A percentile compares a stretch with the other conserved stretches of the same genome.
Evolutionary conservation across 108 stramenopile genomes (phyloP).

Genomic region (Craspedostauros australis): DNA sequence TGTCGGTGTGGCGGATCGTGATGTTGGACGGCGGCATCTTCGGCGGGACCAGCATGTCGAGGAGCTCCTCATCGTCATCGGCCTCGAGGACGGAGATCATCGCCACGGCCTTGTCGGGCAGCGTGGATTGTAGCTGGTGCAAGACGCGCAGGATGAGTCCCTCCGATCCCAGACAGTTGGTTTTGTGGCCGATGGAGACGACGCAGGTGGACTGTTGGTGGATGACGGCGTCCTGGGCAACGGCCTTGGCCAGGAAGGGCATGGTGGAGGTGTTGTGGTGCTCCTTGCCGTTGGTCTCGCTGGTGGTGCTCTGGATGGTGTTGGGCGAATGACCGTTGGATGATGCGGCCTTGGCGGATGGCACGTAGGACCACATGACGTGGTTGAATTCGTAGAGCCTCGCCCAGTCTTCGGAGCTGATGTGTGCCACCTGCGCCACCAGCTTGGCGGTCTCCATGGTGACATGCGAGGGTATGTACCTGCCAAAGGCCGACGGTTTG

Average conservation of each 20-base stretch:
- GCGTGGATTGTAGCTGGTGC: slow-evolving; percentile 6
- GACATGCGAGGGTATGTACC: slow-evolving; percentile 42
- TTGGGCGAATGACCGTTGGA: too few relatives aligned
- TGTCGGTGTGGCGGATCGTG: slow-evolving; percentile 8
- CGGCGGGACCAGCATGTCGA: neutral
- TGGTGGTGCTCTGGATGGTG: neutral
- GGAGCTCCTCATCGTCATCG: neutral
- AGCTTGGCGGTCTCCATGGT: slow-evolving; percentile 72
- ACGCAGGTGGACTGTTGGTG: slow-evolving; percentile 24
- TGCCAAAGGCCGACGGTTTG: slow-evolving; percentile 72
- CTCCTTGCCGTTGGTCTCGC: neutral
- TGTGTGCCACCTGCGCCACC: slow-evolving; percentile 54
- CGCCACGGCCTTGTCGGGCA: neutral
- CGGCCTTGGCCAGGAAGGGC: slow-evolving; percentile 17
- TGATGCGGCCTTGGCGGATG: too few relatives aligned
- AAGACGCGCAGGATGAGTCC: too few relatives aligned
- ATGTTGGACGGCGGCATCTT: slow-evolving; percentile 8
- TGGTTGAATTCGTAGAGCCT: slow-evolving; percentile 42
- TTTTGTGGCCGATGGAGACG: slow-evolving; percentile 16
- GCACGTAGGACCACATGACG: slow-evolving; percentile 45
- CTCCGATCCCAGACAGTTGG: slow-evolving; percentile 9
- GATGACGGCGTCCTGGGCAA: slow-evolving; percentile 32
- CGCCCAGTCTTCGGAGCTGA: slow-evolving; percentile 45
- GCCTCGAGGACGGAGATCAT: neutral
- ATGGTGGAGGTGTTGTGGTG: slow-evolving; percentile 4